Conservation (phyloP, 768 basidiomycete species). For the Lepiota brunneoincarnata region DNA sequence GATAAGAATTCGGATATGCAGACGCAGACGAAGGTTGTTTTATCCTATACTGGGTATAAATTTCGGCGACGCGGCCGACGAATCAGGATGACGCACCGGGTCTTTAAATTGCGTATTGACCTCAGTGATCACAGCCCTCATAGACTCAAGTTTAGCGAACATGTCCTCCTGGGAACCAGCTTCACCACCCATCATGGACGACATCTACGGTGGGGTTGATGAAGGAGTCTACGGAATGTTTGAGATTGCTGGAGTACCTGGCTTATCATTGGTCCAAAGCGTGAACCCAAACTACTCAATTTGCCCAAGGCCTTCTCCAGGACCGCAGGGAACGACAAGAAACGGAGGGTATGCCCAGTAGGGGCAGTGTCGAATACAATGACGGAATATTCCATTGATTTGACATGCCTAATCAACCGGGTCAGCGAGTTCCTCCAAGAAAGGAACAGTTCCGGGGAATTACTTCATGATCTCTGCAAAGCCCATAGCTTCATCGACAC, state of each 20-base stretch:
- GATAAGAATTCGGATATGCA: conserved; percentile 99
- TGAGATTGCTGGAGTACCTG: conserved; percentile 41
- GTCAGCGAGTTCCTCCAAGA: background rate
- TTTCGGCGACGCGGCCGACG: background rate
- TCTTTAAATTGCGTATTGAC: conserved; percentile 99
- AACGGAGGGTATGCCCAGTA: conserved; percentile 96
- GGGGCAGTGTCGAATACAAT: conserved; percentile 99
- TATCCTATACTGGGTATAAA: conserved; percentile 57
- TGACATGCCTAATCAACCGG: conserved; percentile 77
- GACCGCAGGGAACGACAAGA: conserved; percentile 98
- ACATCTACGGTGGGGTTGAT: conserved; percentile 57
- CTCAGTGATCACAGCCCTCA: conserved; percentile 96
- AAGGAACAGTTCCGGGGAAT: conserved; percentile 19
- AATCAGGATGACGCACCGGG: conserved; percentile 56
- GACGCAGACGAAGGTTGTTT: conserved; percentile 98
- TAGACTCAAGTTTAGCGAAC: conserved; percentile 96
- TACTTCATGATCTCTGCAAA: conserved; percentile 99
- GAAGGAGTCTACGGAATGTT: background rate
- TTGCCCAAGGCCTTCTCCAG: conserved; percentile 97
- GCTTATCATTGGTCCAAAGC: conserved; percentile 96
- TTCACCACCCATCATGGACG: conserved; percentile 93
- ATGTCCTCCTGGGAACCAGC: conserved; percentile 93
- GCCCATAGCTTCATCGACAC: conserved; percentile 99
- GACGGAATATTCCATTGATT: conserved; percentile 99
- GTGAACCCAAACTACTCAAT: conserved; percentile 86